phyloP scores from a whole-genome alignment of 345 rosid genomes.

The Brassica carinata region DNA sequence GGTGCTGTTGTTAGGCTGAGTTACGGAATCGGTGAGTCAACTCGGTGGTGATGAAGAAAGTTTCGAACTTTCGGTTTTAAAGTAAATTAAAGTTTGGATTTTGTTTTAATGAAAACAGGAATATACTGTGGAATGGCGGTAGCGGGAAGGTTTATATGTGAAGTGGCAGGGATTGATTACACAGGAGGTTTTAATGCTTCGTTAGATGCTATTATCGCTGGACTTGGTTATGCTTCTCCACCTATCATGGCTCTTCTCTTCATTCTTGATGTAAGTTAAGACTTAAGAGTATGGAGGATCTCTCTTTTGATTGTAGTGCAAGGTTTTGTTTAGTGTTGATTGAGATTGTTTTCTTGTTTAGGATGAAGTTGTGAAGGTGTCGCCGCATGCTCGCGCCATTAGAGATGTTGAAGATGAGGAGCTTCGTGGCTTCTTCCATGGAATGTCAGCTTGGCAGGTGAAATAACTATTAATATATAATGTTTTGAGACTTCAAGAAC shows the following conservation, averaged over 20 bases:
- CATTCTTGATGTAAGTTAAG: conserved; percentile 74
- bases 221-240: conserved; percentile 92
- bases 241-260: conserved; percentile 97
- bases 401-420: conserved; percentile 99
- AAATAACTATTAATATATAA: background rate
- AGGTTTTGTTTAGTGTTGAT: background rate
- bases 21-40: conserved; percentile 80
- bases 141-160: conserved; percentile 85
- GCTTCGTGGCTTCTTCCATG: conserved; percentile 86
- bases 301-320: background rate
- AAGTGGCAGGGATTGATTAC: conserved; percentile 75
- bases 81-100: background rate
- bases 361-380: conserved; percentile 96
- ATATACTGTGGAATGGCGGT: conserved; percentile 90
- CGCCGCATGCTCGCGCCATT: conserved; percentile 96
- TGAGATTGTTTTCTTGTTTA: conserved; percentile 20
- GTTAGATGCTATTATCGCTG: conserved; percentile 74
- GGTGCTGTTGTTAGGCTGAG: conserved; percentile 80
- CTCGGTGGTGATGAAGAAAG: background rate
- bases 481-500: background rate
- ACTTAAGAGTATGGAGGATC: background rate
- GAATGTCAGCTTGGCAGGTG: conserved; percentile 99
- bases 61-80: background rate
- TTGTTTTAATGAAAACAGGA: conserved; percentile 42
- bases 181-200: conserved; percentile 78